Base-by-base conservation (phyloP, 179 eudicot genomes). In the Camellia oleifera region DNA sequence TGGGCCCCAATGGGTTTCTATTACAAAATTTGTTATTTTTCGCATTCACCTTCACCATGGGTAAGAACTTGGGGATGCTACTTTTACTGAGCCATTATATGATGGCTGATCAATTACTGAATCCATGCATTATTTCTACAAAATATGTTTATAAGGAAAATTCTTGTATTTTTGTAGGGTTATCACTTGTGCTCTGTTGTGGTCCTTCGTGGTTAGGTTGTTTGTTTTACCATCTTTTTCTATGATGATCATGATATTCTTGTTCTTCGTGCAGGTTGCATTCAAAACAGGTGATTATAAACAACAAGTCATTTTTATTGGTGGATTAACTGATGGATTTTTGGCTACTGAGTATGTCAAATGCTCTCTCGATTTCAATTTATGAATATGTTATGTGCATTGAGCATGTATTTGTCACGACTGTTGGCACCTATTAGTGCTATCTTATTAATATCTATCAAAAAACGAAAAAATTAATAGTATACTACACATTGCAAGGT, bases 341-440 rank as follows among this genome's bases (percentile, higher is more conserved):
- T 92, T 95, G 92, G 97, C 99, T 70, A 92, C 99, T 42, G 93
- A 95, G 99, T 95, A 95, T 73, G 98, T 89, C 53, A 32, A 1
- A 18, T 79, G 63, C 78, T 57, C 78, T 57, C 17, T 78, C 60
- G 17, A 42, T 26, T 48, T 68, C 63, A 45, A 10, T 56, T 45
- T 44, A 11, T 44, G 11, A 4, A 66, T 1, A 54, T 40, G 0
- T 18, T 78, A 18, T n/a, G 45, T 42, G 66, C 52, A 26, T 54
- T 78, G 54, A 57, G 48, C 52, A 11, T 68, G 52, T 40, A 56
- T 42, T 54, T 67, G 15, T 77, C 63, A 44, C 14, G 14, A 12
- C 48, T 50, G 52, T 26, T 77, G 6, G 26, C 15, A 26, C 58
- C 62, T 17, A 65, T 53, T 65, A 26, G 15, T 65, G 40, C 17